These are phyloP conservation scores for Taiwanofungus camphoratus DNA, from an alignment of 1,284 basidiomycete species.

Conservation along the genomic window DNA sequence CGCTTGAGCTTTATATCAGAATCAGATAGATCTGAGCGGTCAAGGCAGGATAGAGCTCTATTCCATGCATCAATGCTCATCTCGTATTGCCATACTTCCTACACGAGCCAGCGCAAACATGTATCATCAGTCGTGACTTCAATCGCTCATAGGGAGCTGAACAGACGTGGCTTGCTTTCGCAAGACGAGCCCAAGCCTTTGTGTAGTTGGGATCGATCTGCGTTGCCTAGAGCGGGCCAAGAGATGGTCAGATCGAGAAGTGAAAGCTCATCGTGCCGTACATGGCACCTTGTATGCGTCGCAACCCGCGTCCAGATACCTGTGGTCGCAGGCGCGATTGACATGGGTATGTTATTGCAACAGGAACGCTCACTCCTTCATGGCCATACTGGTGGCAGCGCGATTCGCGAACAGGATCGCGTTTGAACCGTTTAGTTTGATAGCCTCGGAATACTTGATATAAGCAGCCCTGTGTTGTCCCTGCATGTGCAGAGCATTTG, in stretches of 20 bases:
- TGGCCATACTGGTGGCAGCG: conserved; percentile 18
- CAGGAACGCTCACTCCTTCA: conserved; percentile 7
- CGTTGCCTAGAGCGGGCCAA: conserved; percentile 24
- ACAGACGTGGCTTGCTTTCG: conserved; percentile 26
- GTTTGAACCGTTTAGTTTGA: conserved; percentile 38
- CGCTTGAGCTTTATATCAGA: conserved; percentile 23
- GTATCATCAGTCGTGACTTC: background rate
- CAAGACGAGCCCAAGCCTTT: conserved; percentile 32
- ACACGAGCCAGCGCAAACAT: background rate
- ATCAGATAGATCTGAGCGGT: conserved; percentile 14
- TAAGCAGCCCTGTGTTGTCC: conserved; percentile 14
- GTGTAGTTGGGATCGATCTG: conserved; percentile 30
- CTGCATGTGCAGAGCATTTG: conserved; percentile 1
- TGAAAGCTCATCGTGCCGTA: background rate
- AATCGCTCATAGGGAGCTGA: background rate
- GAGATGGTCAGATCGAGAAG: background rate
- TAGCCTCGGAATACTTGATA: conserved; percentile 42
- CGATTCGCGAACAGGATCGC: conserved; percentile 24
- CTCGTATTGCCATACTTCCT: conserved; percentile 15
- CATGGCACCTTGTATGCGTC: conserved; percentile 18
- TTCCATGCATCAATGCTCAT: conserved; percentile 19
- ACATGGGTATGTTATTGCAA: background rate
- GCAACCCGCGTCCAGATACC: conserved; percentile 18
- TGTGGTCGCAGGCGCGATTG: background rate
- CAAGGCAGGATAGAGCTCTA: conserved; percentile 21